phyloP scores from a whole-genome alignment of 345 rosid genomes.

The Hevea brasiliensis region DNA sequence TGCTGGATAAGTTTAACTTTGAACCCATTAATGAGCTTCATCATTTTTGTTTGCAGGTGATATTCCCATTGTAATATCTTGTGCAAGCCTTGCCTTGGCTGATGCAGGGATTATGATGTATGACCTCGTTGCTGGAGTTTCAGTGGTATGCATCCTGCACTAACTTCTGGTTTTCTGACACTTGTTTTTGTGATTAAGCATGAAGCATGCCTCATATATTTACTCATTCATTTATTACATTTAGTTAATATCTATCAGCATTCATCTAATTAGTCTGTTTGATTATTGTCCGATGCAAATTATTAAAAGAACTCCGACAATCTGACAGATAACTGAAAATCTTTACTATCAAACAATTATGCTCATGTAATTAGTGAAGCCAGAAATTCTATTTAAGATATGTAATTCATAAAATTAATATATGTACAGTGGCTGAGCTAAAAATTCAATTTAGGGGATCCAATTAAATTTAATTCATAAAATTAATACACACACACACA shows the following conservation, averaged over 20 bases:
- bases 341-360: not conserved
- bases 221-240: not conserved
- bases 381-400: too few relatives aligned
- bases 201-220: not conserved
- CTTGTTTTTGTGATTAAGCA: slow-evolving; percentile 5
- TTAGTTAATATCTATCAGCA: not conserved
- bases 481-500: too few relatives aligned
- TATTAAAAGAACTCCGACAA: not conserved
- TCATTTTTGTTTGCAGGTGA: slow-evolving; percentile 54
- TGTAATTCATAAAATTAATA: too few relatives aligned
- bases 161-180: not conserved
- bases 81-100: slow-evolving; percentile 95
- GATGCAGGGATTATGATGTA: slow-evolving; percentile 95
- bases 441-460: too few relatives aligned
- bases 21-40: not conserved
- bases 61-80: slow-evolving; percentile 80
- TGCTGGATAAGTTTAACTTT: not conserved
- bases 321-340: not conserved
- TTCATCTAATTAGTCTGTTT: not conserved
- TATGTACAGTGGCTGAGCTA: too few relatives aligned
- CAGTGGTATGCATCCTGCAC: slow-evolving; percentile 58
- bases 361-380: too few relatives aligned
- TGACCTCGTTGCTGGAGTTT: slow-evolving; percentile 87
- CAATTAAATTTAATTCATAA: too few relatives aligned
- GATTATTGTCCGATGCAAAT: not conserved